Evolutionary conservation across 106 monocot species (phyloP), one percentile per base, ranked within the genome.

Genomic region (Dendrobium officinale): DNA sequence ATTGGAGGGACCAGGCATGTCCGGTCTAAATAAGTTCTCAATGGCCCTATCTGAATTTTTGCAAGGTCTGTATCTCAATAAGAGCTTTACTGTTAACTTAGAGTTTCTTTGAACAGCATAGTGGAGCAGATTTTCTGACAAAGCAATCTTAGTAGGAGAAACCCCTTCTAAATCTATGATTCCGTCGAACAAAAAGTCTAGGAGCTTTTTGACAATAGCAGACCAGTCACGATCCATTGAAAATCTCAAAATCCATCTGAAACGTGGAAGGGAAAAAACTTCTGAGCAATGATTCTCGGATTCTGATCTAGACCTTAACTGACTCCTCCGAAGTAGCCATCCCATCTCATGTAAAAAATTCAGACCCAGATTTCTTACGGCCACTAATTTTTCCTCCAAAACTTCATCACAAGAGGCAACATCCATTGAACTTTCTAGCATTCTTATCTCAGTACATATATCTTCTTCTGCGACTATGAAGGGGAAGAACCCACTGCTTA

Each of bases 401-500:
- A 72, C 48, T n/a, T 77, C 79, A 75, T 82, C 73, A 42, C 16
- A 59, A 18, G 48, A 55, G 37, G 16, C 9, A 24, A 66, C 22
- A 66, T 66, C 64, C 11, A 90, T 83, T 24, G 82, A 55, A 61
- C 73, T 51, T 81, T 96, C 96, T 47, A 96, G 82, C 77, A 55
- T 85, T 70, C 93, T 75, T 40, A 96, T 82, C 86, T 93, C 96
- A 78, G 90, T 73, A 75, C 93, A 93, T 17, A 96, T 67, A 58
- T 93, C 91, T 64, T 88, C 79, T 75, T 96, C 96, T 26, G 96
- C 93, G 26, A 93, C 90, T 90, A 96, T 88, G 78, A 93, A 96
- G 19, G 96, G 96, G 55, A 96, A 90, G 85, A 88, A 93, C 43
- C 61, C 37, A 42, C 91, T 77, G 67, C 84, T 88, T 75, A 96